Percentiles rank a stretch among this genome's conserved stretches.
Conservation (phyloP, 2,329 filamentous ascomycete genomes). For the Trichoderma koningii region DNA sequence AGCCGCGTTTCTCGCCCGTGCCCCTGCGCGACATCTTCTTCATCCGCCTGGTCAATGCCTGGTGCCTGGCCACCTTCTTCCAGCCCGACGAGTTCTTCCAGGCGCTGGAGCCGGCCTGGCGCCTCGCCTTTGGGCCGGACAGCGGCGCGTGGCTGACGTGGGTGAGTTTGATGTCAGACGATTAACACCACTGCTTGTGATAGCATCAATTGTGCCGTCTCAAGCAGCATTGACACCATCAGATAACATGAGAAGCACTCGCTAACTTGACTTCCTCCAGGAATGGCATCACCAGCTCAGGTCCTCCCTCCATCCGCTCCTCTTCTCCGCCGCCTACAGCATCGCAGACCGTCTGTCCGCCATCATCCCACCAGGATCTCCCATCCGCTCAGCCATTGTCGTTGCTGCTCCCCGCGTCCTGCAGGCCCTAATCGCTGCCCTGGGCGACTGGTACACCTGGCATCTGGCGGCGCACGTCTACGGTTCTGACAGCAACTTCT, state of each 20-base stretch:
- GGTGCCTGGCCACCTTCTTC: constrained; percentile 85
- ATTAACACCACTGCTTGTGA: not conserved
- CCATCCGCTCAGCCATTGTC: constrained; percentile 65
- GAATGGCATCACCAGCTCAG: constrained; percentile 90
- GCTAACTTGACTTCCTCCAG: constrained; percentile 48
- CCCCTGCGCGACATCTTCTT: constrained; percentile 46
- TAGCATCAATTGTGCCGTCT: not conserved
- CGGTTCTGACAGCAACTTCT: constrained; percentile 62
- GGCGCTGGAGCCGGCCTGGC: constrained; percentile 91
- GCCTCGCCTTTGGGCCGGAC: constrained; percentile 73
- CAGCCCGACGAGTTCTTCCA: constrained; percentile 99
- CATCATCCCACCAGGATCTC: constrained; percentile 55
- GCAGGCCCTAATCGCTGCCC: constrained; percentile 76
- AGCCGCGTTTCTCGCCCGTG: constrained; percentile 19
- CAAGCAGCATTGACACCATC: no score
- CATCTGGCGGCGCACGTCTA: constrained; percentile 74
- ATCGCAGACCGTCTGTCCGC: constrained; percentile 58
- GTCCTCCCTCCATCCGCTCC: constrained; percentile 84
- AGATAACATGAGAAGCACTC: no score
- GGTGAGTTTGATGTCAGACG: constrained; percentile 57
- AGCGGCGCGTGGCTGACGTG: constrained; percentile 93
- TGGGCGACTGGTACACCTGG: constrained; percentile 87
- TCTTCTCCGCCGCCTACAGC: constrained; percentile 79
- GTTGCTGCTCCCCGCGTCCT: constrained; percentile 71
- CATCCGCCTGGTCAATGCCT: constrained; percentile 77